Percentiles rank a stretch among this genome's conserved stretches.
These are phyloP conservation scores for Phaeophleospora eucalypticola DNA, from an alignment of 2,329 filamentous ascomycete genomes.

Conservation along the genomic window DNA sequence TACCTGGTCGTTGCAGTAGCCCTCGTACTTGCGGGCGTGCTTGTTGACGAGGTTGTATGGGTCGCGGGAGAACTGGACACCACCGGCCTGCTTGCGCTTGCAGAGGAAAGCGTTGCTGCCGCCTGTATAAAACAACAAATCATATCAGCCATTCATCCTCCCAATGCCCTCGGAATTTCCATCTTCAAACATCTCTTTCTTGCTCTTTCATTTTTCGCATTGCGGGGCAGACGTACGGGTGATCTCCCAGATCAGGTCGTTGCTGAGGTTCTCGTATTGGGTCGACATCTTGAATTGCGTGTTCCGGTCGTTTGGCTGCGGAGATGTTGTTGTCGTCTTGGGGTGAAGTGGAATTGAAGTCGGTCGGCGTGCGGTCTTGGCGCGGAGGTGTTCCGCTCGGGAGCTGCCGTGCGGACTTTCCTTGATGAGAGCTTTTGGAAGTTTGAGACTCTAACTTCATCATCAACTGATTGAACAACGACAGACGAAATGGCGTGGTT, in stretches of 20 bases:
- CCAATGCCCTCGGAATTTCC: no score
- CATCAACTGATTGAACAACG: neutral
- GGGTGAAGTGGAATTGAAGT: constrained; percentile 3
- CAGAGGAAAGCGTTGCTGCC: constrained; percentile 85
- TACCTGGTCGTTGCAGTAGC: constrained; percentile 94
- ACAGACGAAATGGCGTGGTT: constrained; percentile 33
- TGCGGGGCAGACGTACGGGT: constrained; percentile 65
- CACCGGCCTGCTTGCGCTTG: constrained; percentile 77
- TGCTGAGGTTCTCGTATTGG: constrained; percentile 63
- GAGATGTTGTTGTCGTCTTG: constrained; percentile 1
- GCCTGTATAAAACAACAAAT: constrained; percentile 51
- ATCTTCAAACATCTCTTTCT: constrained; percentile 5
- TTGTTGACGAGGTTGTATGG: constrained; percentile 90
- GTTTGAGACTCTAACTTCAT: constrained; percentile 3
- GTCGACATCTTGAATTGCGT: constrained; percentile 48
- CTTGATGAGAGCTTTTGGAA: constrained; percentile 3
- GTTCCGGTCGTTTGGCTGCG: neutral
- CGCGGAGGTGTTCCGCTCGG: constrained; percentile 7
- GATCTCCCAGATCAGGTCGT: constrained; percentile 92
- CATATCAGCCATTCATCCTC: constrained; percentile 9
- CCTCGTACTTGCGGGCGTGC: constrained; percentile 89
- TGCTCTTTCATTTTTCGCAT: neutral
- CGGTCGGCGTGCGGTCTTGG: constrained; percentile 5
- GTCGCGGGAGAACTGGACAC: constrained; percentile 88
- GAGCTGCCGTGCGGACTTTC: neutral